Percentiles rank a stretch among this genome's conserved stretches.
Evolutionary conservation across 768 basidiomycete species (phyloP).

Genomic region (Pilatotrama ljubarskyi): DNA sequence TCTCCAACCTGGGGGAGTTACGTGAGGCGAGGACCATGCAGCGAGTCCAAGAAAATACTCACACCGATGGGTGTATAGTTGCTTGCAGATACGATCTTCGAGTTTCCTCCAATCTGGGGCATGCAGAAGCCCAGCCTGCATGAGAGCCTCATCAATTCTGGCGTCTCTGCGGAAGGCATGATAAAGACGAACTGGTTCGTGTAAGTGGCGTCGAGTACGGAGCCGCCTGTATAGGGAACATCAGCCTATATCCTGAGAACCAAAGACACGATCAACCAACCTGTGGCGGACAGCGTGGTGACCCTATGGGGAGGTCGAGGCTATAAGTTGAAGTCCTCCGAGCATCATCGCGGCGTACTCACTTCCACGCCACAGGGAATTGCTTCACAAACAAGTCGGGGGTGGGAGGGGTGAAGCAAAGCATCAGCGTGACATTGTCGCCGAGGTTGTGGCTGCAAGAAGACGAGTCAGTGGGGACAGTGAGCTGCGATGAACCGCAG

Average conservation of each 20-base stretch:
- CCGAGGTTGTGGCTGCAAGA: constrained; percentile 6
- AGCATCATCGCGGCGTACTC: neutral
- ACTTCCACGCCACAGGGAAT: constrained; percentile 16
- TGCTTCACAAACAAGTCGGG: neutral
- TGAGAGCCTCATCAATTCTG: neutral
- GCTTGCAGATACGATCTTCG: neutral
- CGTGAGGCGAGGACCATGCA: neutral
- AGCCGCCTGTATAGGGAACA: neutral
- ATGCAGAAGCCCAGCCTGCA: constrained; percentile 5
- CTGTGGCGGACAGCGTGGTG: neutral
- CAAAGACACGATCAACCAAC: neutral
- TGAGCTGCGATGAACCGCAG: too few species aligned
- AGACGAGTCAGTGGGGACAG: neutral
- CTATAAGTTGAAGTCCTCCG: neutral
- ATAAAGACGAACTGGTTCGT: neutral
- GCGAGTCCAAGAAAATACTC: neutral
- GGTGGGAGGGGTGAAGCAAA: constrained; percentile 7
- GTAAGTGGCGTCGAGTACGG: neutral
- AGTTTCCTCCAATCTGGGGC: neutral
- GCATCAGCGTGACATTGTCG: constrained; percentile 10
- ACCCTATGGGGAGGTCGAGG: neutral
- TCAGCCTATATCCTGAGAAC: too few species aligned
- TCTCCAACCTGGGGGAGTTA: constrained; percentile 1
- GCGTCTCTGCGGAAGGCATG: neutral
- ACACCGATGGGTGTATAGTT: constrained; percentile 12